Conservation (phyloP, 345 rosid genomes). For the Litchi chinensis region DNA sequence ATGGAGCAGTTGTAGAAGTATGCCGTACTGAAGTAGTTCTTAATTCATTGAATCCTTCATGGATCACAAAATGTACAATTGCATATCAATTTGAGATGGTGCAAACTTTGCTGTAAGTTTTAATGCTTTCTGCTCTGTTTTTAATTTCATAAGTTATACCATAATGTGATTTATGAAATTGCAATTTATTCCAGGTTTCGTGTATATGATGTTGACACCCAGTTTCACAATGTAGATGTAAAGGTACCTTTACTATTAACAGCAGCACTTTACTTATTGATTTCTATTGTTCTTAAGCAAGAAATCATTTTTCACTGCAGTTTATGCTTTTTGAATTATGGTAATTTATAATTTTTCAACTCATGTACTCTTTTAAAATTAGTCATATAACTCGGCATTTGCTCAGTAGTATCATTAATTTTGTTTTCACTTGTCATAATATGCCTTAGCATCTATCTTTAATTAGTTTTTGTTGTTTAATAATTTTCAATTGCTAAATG, state of each 20-base stretch:
- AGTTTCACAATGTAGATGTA: constrained; percentile 64
- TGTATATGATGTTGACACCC: constrained; percentile 80
- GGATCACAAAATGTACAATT: constrained; percentile 59
- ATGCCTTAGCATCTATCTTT: not conserved
- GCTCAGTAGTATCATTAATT: not conserved
- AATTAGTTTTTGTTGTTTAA: not conserved
- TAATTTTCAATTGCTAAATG: not conserved
- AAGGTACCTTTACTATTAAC: constrained; percentile 49
- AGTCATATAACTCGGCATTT: not conserved
- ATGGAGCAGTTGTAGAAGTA: constrained; percentile 63
- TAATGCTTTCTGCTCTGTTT: not conserved
- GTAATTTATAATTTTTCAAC: not conserved
- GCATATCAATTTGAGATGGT: constrained; percentile 74
- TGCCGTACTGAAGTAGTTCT: constrained; percentile 80
- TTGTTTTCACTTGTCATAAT: not conserved
- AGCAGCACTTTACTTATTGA: not conserved
- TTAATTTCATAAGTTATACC: constrained; percentile 21
- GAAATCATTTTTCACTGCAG: not conserved
- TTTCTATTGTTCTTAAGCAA: not conserved
- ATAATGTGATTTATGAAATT: constrained; percentile 24
- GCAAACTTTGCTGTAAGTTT: constrained; percentile 78
- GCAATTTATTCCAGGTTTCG: constrained; percentile 52
- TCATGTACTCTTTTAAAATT: not conserved
- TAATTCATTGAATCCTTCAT: constrained; percentile 79
- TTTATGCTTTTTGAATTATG: not conserved